Base-by-base conservation (phyloP, 148 eudicot genomes). In the Polygonum aviculare region DNA sequence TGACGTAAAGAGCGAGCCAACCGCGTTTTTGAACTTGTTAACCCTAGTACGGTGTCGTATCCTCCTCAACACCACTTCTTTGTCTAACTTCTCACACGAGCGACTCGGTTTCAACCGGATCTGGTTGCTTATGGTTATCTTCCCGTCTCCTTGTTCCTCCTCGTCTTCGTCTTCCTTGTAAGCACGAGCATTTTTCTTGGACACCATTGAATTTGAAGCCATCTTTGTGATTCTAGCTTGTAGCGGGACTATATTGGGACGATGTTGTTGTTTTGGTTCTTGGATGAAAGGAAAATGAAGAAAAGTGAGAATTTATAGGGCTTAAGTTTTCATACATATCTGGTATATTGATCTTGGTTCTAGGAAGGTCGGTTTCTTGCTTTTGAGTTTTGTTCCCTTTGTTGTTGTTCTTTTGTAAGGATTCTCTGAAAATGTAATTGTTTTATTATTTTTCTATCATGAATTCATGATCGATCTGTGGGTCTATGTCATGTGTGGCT, bases 41-140 rank as follows among this genome's bases (percentile, higher is more conserved):
- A 78, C 44, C 35, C 75, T 78, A 26, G 18, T 54, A 12, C 80
- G 76, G 41, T 78, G 80, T 45, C 80, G 70, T 12, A 78, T 78
- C 41, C 76, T 52, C 72, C 76, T 40, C 22, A 78, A 47, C 7
- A 78, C 65, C 21, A 73, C 80, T 2, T 73, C 76, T 62, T 33
- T 78, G 31, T 59, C 70, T 55, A 73, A 38, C 59, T 72, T 73
- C 41, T 78, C 77, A 36, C 48, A 40, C 21, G 74, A 21, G 3
- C 48, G 73, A 16, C 73, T 14, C 36, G 44, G 22, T 26, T 15
- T 75, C 50, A 75, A 52, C 11, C 31, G 38, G 18, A 75, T 54
- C 21, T 52, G 77, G 12, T 36, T 75, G 41, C 48, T 75, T 18
- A 70, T 70, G 0, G 12, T 39, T 39, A 21, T 47, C 22, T 70